Evolutionary conservation across 495 filamentous ascomycete species (phyloP).

Genomic region (Tuber magnatum): DNA sequence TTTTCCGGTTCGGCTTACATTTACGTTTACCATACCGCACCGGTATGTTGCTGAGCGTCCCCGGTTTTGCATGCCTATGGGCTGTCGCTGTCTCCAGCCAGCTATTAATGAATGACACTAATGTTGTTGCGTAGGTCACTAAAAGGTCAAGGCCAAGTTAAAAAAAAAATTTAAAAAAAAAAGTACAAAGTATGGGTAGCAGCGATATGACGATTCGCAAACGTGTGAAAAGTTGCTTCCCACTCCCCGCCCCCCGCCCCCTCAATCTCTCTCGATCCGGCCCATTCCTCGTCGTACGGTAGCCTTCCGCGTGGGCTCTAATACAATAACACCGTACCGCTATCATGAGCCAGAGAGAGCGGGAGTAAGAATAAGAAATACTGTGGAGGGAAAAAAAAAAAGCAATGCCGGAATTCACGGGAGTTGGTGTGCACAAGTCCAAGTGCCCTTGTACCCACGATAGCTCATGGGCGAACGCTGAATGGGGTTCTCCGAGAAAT

Average conservation of each 20-base stretch:
- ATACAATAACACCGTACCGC: neutral
- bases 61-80: neutral
- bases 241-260: neutral
- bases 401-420: neutral
- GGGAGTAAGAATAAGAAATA: neutral
- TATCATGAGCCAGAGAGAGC: neutral
- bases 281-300: neutral
- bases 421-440: neutral
- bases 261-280: neutral
- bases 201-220: neutral
- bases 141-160: neutral
- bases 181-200: neutral
- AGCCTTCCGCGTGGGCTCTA: neutral
- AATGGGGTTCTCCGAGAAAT: constrained; percentile 2
- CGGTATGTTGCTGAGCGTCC: neutral
- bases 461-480: neutral
- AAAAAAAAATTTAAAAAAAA: neutral
- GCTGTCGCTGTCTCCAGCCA: neutral
- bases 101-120: neutral
- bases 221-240: neutral
- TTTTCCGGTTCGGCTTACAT: neutral
- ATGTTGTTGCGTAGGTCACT: neutral
- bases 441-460: neutral
- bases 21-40: neutral
- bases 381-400: neutral